A percentile compares a stretch with the other conserved stretches of the same genome.
Conservation (phyloP, 805 yeast genomes). For the Saccharomycopsis javanensis region DNA sequence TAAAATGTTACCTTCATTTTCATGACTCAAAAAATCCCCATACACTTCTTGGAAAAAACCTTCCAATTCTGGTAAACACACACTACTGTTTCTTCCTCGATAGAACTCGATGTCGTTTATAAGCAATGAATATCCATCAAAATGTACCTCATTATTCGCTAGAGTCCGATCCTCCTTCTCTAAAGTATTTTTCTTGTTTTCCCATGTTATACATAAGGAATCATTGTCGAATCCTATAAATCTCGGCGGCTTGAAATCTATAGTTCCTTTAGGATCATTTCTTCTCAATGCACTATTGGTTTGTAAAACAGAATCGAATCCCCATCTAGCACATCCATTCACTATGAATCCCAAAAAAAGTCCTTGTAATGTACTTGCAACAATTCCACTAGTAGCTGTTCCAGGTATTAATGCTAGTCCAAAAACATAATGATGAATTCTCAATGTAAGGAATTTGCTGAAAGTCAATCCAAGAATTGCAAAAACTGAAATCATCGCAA, state of each 20-base stretch:
- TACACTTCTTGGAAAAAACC: conserved; percentile 22
- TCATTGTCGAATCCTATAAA: conserved; percentile 25
- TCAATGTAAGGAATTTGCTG: conserved; percentile 42
- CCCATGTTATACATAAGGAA: conserved; percentile 33
- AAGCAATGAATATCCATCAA: conserved; percentile 51
- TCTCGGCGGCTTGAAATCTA: conserved; percentile 14
- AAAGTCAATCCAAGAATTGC: conserved; percentile 28
- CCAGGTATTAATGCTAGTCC: conserved; percentile 78
- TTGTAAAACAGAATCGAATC: conserved; percentile 80
- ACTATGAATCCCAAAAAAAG: conserved; percentile 68
- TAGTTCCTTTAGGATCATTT: conserved; percentile 36
- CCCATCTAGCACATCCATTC: conserved; percentile 90
- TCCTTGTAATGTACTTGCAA: conserved; percentile 76
- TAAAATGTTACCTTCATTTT: conserved; percentile 27
- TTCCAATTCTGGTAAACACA: conserved; percentile 34
- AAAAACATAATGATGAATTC: conserved; percentile 75
- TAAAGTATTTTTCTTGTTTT: conserved; percentile 2
- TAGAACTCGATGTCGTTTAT: conserved; percentile 74
- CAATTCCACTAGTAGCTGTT: conserved; percentile 60
- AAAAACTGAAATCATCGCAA: conserved; percentile 35
- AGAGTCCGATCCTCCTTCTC: not conserved
- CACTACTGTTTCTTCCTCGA: conserved; percentile 41
- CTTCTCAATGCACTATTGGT: conserved; percentile 57
- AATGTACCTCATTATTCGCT: conserved; percentile 3
- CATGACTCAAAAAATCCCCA: not conserved